Evolutionary conservation across 2,329 filamentous ascomycete species (phyloP).

Genomic region (Colletotrichum sp.): DNA sequence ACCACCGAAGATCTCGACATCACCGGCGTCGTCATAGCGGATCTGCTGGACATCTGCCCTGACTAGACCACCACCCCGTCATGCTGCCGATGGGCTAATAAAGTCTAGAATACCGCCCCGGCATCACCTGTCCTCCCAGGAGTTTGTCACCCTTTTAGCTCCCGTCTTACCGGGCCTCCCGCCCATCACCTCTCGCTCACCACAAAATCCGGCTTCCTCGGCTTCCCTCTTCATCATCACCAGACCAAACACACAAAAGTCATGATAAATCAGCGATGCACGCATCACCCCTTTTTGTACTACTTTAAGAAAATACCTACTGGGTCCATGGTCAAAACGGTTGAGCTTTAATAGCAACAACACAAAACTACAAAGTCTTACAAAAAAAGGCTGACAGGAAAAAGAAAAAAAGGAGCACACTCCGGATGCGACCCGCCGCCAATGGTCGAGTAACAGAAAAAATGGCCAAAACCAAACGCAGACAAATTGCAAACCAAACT

Average conservation of each 20-base stretch:
- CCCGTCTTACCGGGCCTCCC: neutral
- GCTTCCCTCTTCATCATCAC: neutral
- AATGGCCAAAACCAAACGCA: neutral
- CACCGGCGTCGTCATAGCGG: slow-evolving; percentile 19
- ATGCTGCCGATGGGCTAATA: neutral
- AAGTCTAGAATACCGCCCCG: neutral
- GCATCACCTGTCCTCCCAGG: no score
- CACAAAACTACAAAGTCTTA: neutral
- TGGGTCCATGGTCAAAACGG: neutral
- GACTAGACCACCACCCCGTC: neutral
- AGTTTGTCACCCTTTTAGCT: neutral
- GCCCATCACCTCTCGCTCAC: neutral
- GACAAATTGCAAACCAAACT: neutral
- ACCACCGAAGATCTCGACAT: slow-evolving; percentile 12
- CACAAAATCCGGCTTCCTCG: neutral
- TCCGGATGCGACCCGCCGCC: neutral
- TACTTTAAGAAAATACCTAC: neutral
- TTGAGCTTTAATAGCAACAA: neutral
- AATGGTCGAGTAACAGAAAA: neutral
- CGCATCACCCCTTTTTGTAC: neutral
- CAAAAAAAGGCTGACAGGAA: neutral
- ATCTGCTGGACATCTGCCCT: neutral
- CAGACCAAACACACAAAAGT: neutral
- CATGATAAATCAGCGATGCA: neutral
- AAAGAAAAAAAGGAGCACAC: neutral